Base-by-base conservation (phyloP, 1,284 basidiomycete species). In the Apiotrichum mycotoxinovorans region DNA sequence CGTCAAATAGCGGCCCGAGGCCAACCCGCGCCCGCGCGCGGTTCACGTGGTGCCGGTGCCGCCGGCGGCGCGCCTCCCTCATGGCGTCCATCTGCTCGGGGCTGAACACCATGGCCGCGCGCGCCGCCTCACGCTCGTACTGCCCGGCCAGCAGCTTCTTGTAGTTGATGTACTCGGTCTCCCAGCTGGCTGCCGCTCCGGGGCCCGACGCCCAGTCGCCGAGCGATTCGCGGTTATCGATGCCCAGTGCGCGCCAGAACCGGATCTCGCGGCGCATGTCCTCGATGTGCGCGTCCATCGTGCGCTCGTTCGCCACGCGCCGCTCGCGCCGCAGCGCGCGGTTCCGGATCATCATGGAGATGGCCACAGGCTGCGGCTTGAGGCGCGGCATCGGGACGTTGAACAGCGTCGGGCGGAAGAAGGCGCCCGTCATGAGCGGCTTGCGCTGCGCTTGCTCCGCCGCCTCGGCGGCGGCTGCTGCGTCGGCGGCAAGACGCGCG, bases 331-430 rank as follows among this genome's bases (percentile, higher is more conserved):
- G 47, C 22, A 71, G 65, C 20, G 83, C 79, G 1, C 91, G 82
- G 18, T 80, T 79, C 22, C 74, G 68, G 34, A 93, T 88, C 79
- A 91, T 89, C 67, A 82, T 81, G 0, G 83, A 81, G 41, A 91
- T 81, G 17, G 81, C 78, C 2, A 75, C 61, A 0, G 91, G 91
- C 62, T 93, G 89, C 0, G 88, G 88, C 54, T 82, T 84, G 64
- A 93, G 75, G 0, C 88, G 83, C 0, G 89, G 89, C 9, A 93
- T 80, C 0, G 88, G 86, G 0, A 75, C 79, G 69, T 89, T 84
- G 73, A 77, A 84, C 9, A 82, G 51, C 0, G 85, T 81, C 0
- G 88, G 82, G 12, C 83, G 83, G 26, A 89, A 69, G 67, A 84
- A 82, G 5, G 79, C 81, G 4, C 88, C 87, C 1, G 87, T 89